Percentiles rank a stretch among this genome's conserved stretches.
phyloP scores from a whole-genome alignment of 805 yeast genomes.

The Lachancea thermotolerans region DNA sequence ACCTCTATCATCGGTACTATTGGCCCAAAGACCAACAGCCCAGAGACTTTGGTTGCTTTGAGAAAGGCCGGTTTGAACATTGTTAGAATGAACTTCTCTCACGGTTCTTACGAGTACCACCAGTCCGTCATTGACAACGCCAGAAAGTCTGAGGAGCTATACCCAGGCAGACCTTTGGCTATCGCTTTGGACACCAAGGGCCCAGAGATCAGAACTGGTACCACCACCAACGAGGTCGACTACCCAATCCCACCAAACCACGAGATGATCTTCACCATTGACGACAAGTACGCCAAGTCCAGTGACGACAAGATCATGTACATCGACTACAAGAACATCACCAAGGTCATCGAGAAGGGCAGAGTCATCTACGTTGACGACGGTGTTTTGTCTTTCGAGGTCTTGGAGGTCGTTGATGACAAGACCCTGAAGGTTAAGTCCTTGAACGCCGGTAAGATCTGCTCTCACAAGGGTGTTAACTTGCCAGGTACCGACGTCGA shows the following conservation, averaged over 20 bases:
- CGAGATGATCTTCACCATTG: constrained; percentile 91
- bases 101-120: constrained; percentile 97
- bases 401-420: constrained; percentile 72
- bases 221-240: constrained; percentile 74
- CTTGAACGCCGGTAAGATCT: constrained; percentile 90
- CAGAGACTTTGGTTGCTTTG: constrained; percentile 73
- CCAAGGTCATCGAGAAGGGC: constrained; percentile 86
- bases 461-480: constrained; percentile 98
- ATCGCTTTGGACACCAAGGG: constrained; percentile 99
- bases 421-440: constrained; percentile 80
- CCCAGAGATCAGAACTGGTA: constrained; percentile 99
- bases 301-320: constrained; percentile 80
- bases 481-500: constrained; percentile 98
- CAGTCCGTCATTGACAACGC: constrained; percentile 95
- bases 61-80: constrained; percentile 97
- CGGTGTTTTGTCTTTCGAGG: constrained; percentile 95
- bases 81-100: constrained; percentile 98
- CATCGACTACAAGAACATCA: constrained; percentile 92
- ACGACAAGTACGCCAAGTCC: constrained; percentile 62
- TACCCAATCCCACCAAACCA: constrained; percentile 79
- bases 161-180: constrained; percentile 94
- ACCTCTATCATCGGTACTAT: constrained; percentile 97
- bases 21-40: constrained; percentile 95
- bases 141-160: constrained; percentile 83
- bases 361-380: constrained; percentile 92